phyloP scores from a whole-genome alignment of 495 filamentous ascomycete species.

The Tuber magnatum region DNA sequence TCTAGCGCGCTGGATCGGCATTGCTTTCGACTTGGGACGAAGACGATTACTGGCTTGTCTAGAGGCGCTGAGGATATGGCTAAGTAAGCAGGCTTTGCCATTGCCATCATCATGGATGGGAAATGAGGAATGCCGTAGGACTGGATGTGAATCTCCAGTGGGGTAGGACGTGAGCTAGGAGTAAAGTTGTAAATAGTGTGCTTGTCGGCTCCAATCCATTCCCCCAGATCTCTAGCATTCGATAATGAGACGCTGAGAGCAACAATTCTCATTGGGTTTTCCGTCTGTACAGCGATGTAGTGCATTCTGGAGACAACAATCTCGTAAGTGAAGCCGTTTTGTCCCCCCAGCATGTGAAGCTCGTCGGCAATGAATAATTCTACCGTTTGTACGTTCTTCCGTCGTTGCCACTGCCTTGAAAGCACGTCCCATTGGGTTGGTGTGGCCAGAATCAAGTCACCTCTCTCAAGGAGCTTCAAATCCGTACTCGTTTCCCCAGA shows the following conservation, averaged over 20 bases:
- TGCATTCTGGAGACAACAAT: slow-evolving; percentile 96
- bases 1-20: slow-evolving; percentile 83
- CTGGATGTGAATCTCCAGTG: slow-evolving; percentile 89
- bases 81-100: slow-evolving; percentile 88
- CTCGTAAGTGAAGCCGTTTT: slow-evolving; percentile 85
- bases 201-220: slow-evolving; percentile 98
- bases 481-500: slow-evolving; percentile 90
- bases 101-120: slow-evolving; percentile 94
- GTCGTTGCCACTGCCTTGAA: slow-evolving; percentile 88
- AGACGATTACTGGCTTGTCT: slow-evolving; percentile 82
- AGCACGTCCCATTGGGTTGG: slow-evolving; percentile 92
- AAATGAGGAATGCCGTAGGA: slow-evolving; percentile 95
- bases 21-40: slow-evolving; percentile 90
- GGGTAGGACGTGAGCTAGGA: slow-evolving; percentile 76
- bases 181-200: slow-evolving; percentile 99
- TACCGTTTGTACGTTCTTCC: slow-evolving; percentile 88
- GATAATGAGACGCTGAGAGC: slow-evolving; percentile 88
- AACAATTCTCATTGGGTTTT: slow-evolving; percentile 76
- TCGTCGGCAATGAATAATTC: slow-evolving; percentile 94
- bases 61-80: slow-evolving; percentile 76
- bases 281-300: slow-evolving; percentile 81
- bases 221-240: slow-evolving; percentile 87
- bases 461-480: slow-evolving; percentile 76
- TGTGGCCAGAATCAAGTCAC: slow-evolving; percentile 88
- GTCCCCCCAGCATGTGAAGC: slow-evolving; percentile 89